Evolutionary conservation across 2,329 filamentous ascomycete genomes (phyloP), one percentile per base, ranked within the genome.

Genomic region (Hymenoscyphus repandus): DNA sequence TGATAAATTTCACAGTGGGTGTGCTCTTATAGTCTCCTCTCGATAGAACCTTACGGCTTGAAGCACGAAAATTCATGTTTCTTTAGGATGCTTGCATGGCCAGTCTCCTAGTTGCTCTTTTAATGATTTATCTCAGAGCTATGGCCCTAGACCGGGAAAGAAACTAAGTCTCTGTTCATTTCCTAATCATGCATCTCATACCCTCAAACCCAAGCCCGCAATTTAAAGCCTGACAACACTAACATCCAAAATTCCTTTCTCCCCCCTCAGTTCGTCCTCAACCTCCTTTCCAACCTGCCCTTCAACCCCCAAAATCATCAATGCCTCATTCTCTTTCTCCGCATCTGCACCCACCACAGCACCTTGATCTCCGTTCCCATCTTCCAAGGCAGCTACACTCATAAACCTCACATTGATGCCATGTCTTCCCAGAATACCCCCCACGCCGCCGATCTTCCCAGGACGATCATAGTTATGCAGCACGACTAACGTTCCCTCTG

Each of bases 281-380:
- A 82, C 73, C 32, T 80, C 75, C 48, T 76, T 75, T 0, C 75
- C 77, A 15, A 90, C 81, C 3, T 76, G 73, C 2, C 80, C 78
- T 62, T 86, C 83, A 9, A 92, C 81, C 1, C 88, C 86, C 45
- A 92, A 60, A 60, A 92, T 91, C 88, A 92, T 92, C 58, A 92
- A 69, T 9, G 88, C 88, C 69, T 92, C 88, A 39, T 83, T 80
- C 27, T 65, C 66, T 18, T 62, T 65, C 18, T 58, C 55, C 32
- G 58, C 60, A 18, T 67, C 71, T 27, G 66, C 69, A 27, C 64
- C 59, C 31, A 53, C 59, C 47, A 59, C 57, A 53, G 45, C 56
- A 50, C 45, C 58, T 22, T 52, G 49, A 10, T 31, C 44, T 17
- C 49, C 46, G 37, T 49, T 51, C 34, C 52, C 39, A 34, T 53